Base-by-base conservation (phyloP, 1,284 basidiomycete genomes). In the Naganishia albida region DNA sequence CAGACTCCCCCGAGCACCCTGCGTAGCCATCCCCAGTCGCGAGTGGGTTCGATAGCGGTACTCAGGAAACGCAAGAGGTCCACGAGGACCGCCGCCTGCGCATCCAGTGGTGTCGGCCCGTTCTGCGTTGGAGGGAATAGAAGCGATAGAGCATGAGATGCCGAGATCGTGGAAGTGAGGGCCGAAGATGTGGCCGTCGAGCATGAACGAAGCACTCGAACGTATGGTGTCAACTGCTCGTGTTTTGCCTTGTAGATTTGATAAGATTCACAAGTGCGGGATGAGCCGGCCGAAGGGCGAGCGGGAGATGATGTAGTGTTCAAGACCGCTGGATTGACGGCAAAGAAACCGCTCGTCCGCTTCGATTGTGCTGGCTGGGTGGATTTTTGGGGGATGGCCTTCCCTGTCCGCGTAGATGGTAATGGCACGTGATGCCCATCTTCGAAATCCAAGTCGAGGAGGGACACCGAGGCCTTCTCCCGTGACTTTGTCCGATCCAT, bases 21-120 rank as follows among this genome's bases (percentile, higher is more conserved):
- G 16, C 84, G 81, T 25, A 89, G 81, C 38, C 83, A 79, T 3
- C 83, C 81, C 85, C 88, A 90, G 69, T 83, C 81, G 3, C 84
- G 82, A 1, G 92, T 79, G 0, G 93, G 90, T 69, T 89, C 79
- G 10, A 83, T 68, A 4, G 66, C 59, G 0, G 82, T 77, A 2
- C 88, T 89, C 42, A 95, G 85, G 74, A 91, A 95, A 1, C 83
- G 81, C 0, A 85, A 82, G 10, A 94, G 84, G 1, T 91, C 81
- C 51, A 85, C 86, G 4, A 94, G 81, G 7, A 84, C 79, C 62
- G 84, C 83, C 4, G 87, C 85, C 74, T 88, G 86, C 10, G 80
- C 76, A 3, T 80, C 76, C 0, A 86, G 80, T 28, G 80, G 71
- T 12, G 53, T 48, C 78, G 71, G 49, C 13, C 43, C 56, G 16